These are phyloP conservation scores for Talaromyces verruculosus DNA, from an alignment of 2,329 filamentous ascomycete species.

Conservation along the genomic window DNA sequence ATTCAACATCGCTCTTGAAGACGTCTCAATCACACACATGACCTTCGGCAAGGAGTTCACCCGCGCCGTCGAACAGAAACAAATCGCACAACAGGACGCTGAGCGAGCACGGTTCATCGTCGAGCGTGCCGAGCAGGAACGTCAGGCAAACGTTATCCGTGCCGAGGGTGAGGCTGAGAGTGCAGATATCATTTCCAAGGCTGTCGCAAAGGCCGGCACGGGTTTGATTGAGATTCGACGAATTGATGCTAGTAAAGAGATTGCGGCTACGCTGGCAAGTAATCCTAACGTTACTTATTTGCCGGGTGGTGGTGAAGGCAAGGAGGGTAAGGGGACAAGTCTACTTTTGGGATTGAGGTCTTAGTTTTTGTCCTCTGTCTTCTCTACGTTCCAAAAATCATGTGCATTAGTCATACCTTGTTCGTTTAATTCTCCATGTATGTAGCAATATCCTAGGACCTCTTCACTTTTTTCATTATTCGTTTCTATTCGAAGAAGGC, in stretches of 20 bases:
- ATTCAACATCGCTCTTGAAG: conserved; percentile 98
- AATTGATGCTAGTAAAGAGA: conserved; percentile 95
- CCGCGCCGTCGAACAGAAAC: conserved; percentile 98
- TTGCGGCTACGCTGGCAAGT: conserved; percentile 80
- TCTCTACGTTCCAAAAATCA: conserved; percentile 27
- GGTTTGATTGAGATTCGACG: conserved; percentile 93
- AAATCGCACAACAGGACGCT: conserved; percentile 98
- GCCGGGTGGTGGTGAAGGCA: conserved; percentile 62
- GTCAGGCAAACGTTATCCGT: conserved; percentile 96
- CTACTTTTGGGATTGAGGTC: conserved; percentile 66
- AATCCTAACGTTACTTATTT: conserved; percentile 98
- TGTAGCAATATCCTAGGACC: conserved; percentile 25
- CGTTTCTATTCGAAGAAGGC: not conserved
- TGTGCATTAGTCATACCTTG: conserved; percentile 20
- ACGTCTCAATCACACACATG: conserved; percentile 99
- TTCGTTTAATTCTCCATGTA: conserved; percentile 19
- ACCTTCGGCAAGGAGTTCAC: conserved; percentile 99
- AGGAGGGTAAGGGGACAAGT: conserved; percentile 62
- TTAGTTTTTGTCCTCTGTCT: conserved; percentile 30
- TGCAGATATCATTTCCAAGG: conserved; percentile 91
- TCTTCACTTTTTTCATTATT: conserved; percentile 19
- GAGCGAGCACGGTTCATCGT: conserved; percentile 97
- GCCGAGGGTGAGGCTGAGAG: conserved; percentile 97
- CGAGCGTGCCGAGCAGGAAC: conserved; percentile 97
- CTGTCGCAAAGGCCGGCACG: conserved; percentile 88